Base-by-base conservation (phyloP, 306 rosid species). In the Pyrus bretschneideri region DNA sequence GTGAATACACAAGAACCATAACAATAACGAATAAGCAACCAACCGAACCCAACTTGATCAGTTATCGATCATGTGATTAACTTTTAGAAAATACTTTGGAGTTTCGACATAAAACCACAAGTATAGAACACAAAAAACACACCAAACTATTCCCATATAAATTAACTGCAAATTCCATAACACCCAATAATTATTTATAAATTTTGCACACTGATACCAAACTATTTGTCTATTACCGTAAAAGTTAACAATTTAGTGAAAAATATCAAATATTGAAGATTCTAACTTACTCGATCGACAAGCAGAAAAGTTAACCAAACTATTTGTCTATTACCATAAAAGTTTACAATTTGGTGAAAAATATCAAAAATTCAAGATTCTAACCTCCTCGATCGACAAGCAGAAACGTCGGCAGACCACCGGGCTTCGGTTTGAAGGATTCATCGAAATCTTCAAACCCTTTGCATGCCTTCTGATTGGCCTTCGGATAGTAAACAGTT, bases 341-440 rank as follows among this genome's bases (percentile, higher is more conserved):
- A 49, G 54, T 49, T 49, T 6, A 49, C 5, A 15, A 14, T 14
- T 25, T 17, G 5, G 6, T 11, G 18, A 4, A 5, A n/a, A 74
- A 25, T 6, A 55, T 54, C 33, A 10, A 10, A 65, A 31, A 31
- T 31, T 0, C 2, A 62, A 49, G 52, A 75, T 68, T 21, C 80
- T 77, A 55, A 90, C 98, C 97, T 89, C 98, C 98, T 54, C 96
- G 96, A 90, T 95, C 98, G 74, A 82, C 87, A 38, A 95, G 96
- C 73, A 92, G 79, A 78, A 95, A 90, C n/a, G 83, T 88, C 63
- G 98, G 98, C 5, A 85, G 81, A n/a, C 81, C 73, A 45, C 98
- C 96, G 6, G 96, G 85, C 85, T 69, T 92, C 18, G 96, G 76
- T 83, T 83, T 87, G 85, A 92, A 89, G 9, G 93, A 77, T 70